A percentile compares a stretch with the other conserved stretches of the same genome.
Evolutionary conservation across 2,329 filamentous ascomycete genomes (phyloP).

Genomic region (Botrytis aclada): DNA sequence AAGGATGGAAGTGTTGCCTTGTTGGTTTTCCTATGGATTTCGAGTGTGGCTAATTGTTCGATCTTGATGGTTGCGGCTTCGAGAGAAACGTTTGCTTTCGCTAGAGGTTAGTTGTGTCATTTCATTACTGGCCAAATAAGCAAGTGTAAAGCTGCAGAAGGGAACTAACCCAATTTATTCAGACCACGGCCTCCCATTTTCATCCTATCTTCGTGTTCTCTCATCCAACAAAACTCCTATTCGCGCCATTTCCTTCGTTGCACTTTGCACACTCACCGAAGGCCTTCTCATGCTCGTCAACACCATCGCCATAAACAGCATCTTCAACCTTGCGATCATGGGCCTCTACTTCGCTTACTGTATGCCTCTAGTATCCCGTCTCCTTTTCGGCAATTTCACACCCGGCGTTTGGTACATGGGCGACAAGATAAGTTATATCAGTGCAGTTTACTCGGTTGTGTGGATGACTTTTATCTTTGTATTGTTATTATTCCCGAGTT

Average conservation of each 20-base stretch:
- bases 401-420: slow-evolving; percentile 38
- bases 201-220: slow-evolving; percentile 34
- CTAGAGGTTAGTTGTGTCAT: slow-evolving; percentile 29
- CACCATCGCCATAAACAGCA: slow-evolving; percentile 37
- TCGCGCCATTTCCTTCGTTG: slow-evolving; percentile 35
- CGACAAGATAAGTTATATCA: slow-evolving; percentile 31
- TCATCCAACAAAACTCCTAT: slow-evolving; percentile 34
- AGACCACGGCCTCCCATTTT: slow-evolving; percentile 38
- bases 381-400: slow-evolving; percentile 34
- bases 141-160: background rate
- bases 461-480: slow-evolving; percentile 39
- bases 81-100: slow-evolving; percentile 37
- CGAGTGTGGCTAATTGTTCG: slow-evolving; percentile 36
- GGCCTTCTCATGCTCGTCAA: slow-evolving; percentile 39
- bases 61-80: slow-evolving; percentile 38
- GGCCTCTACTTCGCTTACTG: slow-evolving; percentile 39
- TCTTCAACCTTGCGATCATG: slow-evolving; percentile 39
- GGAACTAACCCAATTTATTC: background rate
- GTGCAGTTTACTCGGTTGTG: slow-evolving; percentile 31
- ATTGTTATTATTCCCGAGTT: slow-evolving; percentile 34
- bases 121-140: background rate
- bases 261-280: slow-evolving; percentile 32
- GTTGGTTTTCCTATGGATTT: slow-evolving; percentile 35
- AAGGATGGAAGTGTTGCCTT: slow-evolving; percentile 47
- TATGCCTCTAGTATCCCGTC: slow-evolving; percentile 36